phyloP scores from a whole-genome alignment of 371 early-diverging fungal genomes.

The Lichtheimia corymbifera region DNA sequence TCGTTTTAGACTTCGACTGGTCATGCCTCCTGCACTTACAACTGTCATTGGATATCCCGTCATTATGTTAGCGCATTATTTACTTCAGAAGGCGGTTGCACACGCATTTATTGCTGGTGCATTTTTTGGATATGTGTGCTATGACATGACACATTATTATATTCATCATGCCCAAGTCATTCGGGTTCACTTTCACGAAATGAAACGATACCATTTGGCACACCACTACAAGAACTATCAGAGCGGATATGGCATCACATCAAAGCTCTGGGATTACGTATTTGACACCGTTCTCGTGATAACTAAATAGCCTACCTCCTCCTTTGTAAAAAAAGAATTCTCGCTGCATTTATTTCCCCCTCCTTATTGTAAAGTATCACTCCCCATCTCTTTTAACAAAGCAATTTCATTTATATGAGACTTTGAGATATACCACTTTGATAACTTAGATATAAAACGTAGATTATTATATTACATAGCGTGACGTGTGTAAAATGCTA shows the following conservation, averaged over 20 bases:
- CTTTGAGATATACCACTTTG: no score
- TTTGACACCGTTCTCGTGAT: constrained; percentile 61
- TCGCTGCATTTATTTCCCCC: background rate
- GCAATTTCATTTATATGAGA: no score
- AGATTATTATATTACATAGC: no score
- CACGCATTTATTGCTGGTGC: constrained; percentile 75
- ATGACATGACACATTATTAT: constrained; percentile 93
- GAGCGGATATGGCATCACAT: constrained; percentile 91
- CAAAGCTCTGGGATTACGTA: constrained; percentile 89
- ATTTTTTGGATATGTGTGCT: constrained; percentile 82
- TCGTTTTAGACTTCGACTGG: constrained; percentile 84
- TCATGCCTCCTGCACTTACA: constrained; percentile 94
- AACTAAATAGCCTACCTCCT: background rate
- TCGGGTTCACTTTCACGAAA: constrained; percentile 70
- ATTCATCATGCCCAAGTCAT: constrained; percentile 88
- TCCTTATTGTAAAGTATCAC: no score
- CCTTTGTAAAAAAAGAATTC: background rate
- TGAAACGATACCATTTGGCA: constrained; percentile 93
- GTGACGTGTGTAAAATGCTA: no score
- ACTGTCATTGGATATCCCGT: constrained; percentile 67
- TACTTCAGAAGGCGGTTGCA: constrained; percentile 54
- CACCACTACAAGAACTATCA: constrained; percentile 93
- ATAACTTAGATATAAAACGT: no score
- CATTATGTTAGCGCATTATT: constrained; percentile 47
- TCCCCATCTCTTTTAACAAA: no score